Percentiles rank a stretch among this genome's conserved stretches.
Evolutionary conservation across 2,329 filamentous ascomycete genomes (phyloP).

Genomic region (Aspergillus ochraceoroseus): DNA sequence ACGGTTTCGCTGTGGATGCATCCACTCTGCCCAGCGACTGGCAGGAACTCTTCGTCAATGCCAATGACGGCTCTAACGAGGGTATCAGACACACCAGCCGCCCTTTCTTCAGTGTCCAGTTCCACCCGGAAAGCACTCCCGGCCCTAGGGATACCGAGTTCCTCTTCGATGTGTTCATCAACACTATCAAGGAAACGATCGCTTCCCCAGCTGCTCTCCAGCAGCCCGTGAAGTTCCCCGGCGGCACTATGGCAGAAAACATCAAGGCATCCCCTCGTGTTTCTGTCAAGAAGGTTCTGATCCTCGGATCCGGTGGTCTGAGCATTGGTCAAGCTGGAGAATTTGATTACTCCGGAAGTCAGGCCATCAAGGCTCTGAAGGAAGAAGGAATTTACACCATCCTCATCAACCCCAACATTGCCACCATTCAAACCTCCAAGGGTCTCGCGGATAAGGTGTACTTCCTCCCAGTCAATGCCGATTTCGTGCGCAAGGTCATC

Average conservation of each 20-base stretch:
- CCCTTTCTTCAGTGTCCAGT: constrained; percentile 99
- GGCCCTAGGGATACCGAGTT: constrained; percentile 94
- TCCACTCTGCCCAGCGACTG: constrained; percentile 69
- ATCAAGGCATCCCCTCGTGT: constrained; percentile 70
- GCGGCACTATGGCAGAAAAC: constrained; percentile 75
- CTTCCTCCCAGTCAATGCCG: constrained; percentile 92
- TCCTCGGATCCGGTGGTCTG: constrained; percentile 88
- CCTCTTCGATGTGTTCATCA: constrained; percentile 93
- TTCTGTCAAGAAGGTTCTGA: constrained; percentile 85
- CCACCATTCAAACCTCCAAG: constrained; percentile 97
- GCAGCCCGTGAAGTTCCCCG: constrained; percentile 78
- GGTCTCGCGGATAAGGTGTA: constrained; percentile 98
- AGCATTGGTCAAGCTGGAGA: constrained; percentile 98
- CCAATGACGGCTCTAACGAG: constrained; percentile 97
- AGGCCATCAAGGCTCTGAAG: constrained; percentile 97
- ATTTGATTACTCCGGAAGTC: constrained; percentile 97
- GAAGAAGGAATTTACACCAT: constrained; percentile 98
- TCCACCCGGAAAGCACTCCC: constrained; percentile 95
- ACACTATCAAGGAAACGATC: constrained; percentile 70
- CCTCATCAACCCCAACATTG: constrained; percentile 98
- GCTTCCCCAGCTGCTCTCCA: constrained; percentile 62
- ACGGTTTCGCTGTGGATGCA: constrained; percentile 89
- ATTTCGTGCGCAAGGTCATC: constrained; percentile 97
- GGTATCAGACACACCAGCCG: constrained; percentile 82
- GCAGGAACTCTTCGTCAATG: constrained; percentile 95